Percentiles rank a stretch among this genome's conserved stretches.
Conservation (phyloP, 2,329 filamentous ascomycete species). For the Lithohypha guttulata region DNA sequence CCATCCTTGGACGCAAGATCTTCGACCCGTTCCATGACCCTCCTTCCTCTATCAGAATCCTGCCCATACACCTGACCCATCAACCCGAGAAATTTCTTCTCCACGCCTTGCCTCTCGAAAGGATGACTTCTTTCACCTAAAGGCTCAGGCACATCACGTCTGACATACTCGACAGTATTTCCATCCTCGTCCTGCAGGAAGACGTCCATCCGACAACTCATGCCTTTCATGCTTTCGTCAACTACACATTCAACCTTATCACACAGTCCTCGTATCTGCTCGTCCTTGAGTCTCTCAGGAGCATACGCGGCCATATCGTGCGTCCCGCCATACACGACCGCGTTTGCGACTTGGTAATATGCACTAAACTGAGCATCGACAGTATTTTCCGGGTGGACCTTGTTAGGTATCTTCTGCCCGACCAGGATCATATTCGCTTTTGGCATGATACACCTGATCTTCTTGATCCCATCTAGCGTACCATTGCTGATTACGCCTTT, state of each 20-base stretch:
- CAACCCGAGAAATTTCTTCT: conserved; percentile 18
- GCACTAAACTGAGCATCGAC: conserved; percentile 28
- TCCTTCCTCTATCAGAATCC: neutral
- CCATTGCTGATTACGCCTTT: neutral
- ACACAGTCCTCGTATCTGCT: conserved; percentile 11
- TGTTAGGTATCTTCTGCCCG: conserved; percentile 26
- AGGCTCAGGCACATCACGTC: conserved; percentile 14
- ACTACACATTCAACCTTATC: conserved; percentile 17
- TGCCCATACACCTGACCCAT: conserved; percentile 13
- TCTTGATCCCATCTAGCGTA: conserved; percentile 1
- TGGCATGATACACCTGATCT: conserved; percentile 6
- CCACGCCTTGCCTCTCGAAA: conserved; percentile 17
- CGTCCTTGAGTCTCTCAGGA: conserved; percentile 10
- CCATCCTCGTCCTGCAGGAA: conserved; percentile 16
- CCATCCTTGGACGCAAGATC: conserved; percentile 16
- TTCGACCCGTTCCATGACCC: conserved; percentile 18
- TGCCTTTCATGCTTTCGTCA: conserved; percentile 10
- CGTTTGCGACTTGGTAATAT: conserved; percentile 26
- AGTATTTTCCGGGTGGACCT: conserved; percentile 25
- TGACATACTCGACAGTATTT: conserved; percentile 9
- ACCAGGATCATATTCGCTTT: conserved; percentile 19
- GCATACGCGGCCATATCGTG: conserved; percentile 10
- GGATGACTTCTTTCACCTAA: conserved; percentile 19
- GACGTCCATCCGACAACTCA: conserved; percentile 6
- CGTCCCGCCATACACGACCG: conserved; percentile 5